Percentiles rank a stretch among this genome's conserved stretches.
phyloP scores from a whole-genome alignment of 306 rosid genomes.

The Pterocarpus santalinus region DNA sequence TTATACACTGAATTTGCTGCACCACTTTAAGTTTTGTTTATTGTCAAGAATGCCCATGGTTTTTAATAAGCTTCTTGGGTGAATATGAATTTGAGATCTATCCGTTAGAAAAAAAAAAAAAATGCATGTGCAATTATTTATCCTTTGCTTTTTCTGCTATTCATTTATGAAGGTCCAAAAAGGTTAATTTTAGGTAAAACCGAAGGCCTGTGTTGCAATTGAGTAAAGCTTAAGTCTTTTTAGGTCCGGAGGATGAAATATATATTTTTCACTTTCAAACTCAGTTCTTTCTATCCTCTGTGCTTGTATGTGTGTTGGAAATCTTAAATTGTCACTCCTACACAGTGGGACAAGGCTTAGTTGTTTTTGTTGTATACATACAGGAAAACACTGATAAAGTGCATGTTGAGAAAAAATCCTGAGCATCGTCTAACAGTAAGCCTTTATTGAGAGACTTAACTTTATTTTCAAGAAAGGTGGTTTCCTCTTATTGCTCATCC shows the following conservation, averaged over 20 bases:
- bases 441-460: conserved; percentile 33
- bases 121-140: conserved; percentile 5
- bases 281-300: conserved; percentile 4
- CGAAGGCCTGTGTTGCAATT: not conserved
- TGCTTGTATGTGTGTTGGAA: conserved; percentile 26
- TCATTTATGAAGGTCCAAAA: conserved; percentile 10
- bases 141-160: conserved; percentile 24
- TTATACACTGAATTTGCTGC: not conserved
- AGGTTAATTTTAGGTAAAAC: not conserved
- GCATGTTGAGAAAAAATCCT: conserved; percentile 94
- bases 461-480: conserved; percentile 20
- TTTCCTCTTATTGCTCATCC: conserved; percentile 29
- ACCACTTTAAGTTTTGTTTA: conserved; percentile 11
- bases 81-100: conserved; percentile 6
- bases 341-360: too few species aligned
- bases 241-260: not conserved
- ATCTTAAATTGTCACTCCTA: conserved; percentile 30
- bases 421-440: conserved; percentile 93
- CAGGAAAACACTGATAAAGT: conserved; percentile 94
- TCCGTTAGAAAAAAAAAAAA: not conserved
- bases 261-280: not conserved
- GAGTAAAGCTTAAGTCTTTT: not conserved
- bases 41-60: not conserved
- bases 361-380: conserved; percentile 26
- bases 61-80: not conserved